Evolutionary conservation across 2,329 filamentous ascomycete genomes (phyloP), one percentile per base, ranked within the genome.

Genomic region (Calcarisporium arbuscula): DNA sequence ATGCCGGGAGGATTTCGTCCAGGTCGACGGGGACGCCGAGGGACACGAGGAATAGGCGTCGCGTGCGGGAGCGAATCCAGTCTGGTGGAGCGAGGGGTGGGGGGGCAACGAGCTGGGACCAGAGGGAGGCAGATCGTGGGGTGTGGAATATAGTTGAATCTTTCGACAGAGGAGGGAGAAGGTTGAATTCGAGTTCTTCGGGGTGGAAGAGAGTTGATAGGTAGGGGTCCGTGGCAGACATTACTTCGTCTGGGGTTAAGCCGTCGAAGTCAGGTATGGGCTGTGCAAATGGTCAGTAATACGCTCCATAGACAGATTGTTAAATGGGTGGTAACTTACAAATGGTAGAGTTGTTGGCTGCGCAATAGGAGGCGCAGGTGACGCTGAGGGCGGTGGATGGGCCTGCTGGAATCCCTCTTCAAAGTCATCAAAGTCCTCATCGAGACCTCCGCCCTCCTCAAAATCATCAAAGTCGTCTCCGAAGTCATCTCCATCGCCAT

Each of bases 31-130:
- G 92, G 0, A 98, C 92, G 14, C 92, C 92, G 0, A 98, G 76
- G 2, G 89, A 95, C 35, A 98, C 89, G 27, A 98, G 78, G 57
- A 98, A 98, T 18, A 98, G 76, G 19, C 92, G 85, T 34, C 92
- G 81, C 49, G 95, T 98, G 33, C 89, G 85, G 34, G 88, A 95
- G 44, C 92, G 86, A 39, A 95, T 94, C 92, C 92, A 98, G 60
- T 98, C 92, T 1, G 92, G 90, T 6, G 92, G 92, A 51, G 95
- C 88, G 23, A 98, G 76, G 3, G 92, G 89, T 3, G 92, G 92
- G 15, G 92, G 90, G 3, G 90, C 90, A 19, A 95, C 87, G 5
- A 98, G 78, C 64, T 98, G 92, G 26, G 89, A 88, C 92, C 92
- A 98, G 21, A 98, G 70, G 0, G 92, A 95, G 36, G 85, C 80